Evolutionary conservation across 2,329 filamentous ascomycete species (phyloP), one percentile per base, ranked within the genome.

Genomic region (Coniochaeta sp.): DNA sequence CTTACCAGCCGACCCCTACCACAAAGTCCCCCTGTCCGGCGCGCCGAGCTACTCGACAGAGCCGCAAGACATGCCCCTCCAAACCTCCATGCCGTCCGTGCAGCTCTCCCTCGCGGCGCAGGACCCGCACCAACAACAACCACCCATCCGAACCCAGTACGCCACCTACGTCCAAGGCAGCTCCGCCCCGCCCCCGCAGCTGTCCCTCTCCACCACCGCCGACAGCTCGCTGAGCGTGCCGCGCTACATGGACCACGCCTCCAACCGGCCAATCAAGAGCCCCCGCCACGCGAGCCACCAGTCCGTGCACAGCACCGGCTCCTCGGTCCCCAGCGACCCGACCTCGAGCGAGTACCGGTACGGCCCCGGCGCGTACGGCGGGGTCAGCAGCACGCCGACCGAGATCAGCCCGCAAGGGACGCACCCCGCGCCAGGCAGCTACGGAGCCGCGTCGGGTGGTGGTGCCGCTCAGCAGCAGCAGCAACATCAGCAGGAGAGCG

Each of bases 301-400:
- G 49, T 80, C 79, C 1, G 69, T 81, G 30, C 76, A 78, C 53
- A 76, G 74, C 58, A 65, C 67, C 12, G 28, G 45, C 45, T 68
- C 71, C 33, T 77, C 78, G 20, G 66, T 79, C 28, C 67, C 70
- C 31, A 73, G 71, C 60, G 73, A 72, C 48, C 78, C 80, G 35
- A 62, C 71, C 4, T 67, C 77, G 0, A 69, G 73, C 20, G 79
- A 83, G 59, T 83, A 83, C 61, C 74, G 80, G 50, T 83, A 82
- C 56, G 75, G 76, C 3, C 71, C 68, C 1, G n/a, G n/a, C n/a
- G 55, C 67, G 2, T 72, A 73, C 53, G 63, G 64, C 14, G 59
- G 66, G 18, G 66, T 70, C 3, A 63, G 59, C 55, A 64, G 57
- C 55, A 61, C 58, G 42, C 54, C 60, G 14, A 60, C 56, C 55